These are phyloP conservation scores for Aquilaria sinensis DNA, from an alignment of 345 rosid genomes.

Conservation along the genomic window DNA sequence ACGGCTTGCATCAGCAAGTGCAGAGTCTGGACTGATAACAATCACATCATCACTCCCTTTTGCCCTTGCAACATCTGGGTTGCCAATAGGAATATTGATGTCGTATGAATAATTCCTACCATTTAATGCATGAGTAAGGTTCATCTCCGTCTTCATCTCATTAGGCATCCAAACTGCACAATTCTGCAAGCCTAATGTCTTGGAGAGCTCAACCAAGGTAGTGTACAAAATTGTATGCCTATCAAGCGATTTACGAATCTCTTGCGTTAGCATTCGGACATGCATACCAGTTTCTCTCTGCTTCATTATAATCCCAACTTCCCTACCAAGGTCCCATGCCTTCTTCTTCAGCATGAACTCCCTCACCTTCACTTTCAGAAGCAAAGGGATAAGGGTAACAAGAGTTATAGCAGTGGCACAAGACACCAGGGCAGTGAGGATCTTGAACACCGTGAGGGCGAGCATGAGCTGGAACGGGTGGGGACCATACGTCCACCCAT, in stretches of 20 bases:
- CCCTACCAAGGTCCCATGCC: slow-evolving; percentile 83
- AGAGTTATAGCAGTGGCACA: slow-evolving; percentile 95
- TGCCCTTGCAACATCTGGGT: slow-evolving; percentile 63
- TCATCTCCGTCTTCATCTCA: slow-evolving; percentile 50
- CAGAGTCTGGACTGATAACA: slow-evolving; percentile 51
- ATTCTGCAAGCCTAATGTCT: slow-evolving; percentile 76
- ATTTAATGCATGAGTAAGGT: slow-evolving; percentile 63
- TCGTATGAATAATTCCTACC: slow-evolving; percentile 36
- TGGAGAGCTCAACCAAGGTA: slow-evolving; percentile 86
- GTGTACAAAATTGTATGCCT: slow-evolving; percentile 78
- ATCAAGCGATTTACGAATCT: slow-evolving; percentile 88
- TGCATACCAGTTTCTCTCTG: slow-evolving; percentile 79
- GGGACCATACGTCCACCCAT: slow-evolving; percentile 86
- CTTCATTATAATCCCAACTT: slow-evolving; percentile 83
- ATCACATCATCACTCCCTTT: slow-evolving; percentile 54
- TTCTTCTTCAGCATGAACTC: slow-evolving; percentile 93
- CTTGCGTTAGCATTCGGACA: slow-evolving; percentile 95
- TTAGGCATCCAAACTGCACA: slow-evolving; percentile 98
- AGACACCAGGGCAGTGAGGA: slow-evolving; percentile 89
- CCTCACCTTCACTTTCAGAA: slow-evolving; percentile 86
- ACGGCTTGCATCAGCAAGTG: slow-evolving; percentile 55
- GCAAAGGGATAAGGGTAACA: slow-evolving; percentile 81
- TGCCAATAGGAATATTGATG: slow-evolving; percentile 44
- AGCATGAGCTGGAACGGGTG: slow-evolving; percentile 81
- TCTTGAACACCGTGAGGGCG: slow-evolving; percentile 89